Evolutionary conservation across 2,329 filamentous ascomycete species (phyloP), one percentile per base, ranked within the genome.

Genomic region (Botrytis aclada): DNA sequence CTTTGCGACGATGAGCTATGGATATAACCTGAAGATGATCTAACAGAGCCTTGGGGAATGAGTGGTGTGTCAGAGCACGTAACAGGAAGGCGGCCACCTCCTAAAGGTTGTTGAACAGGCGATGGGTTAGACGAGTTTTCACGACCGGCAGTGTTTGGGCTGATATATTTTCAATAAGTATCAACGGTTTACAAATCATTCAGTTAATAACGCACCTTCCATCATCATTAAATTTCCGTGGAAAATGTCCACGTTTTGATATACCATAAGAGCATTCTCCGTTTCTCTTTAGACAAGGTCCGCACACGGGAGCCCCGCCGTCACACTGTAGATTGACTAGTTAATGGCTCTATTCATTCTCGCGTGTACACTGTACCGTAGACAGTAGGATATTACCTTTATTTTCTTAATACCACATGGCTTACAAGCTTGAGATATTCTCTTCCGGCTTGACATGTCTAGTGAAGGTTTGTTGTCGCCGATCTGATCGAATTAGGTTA

Each of bases 361-460:
- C n/a, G 32, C 32, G 29, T 58, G 32, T 54, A 54, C 22, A 43
- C 16, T 29, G 61, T 29, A 37, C 10, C 14, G 41, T n/a, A 29
- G 22, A 29, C 34, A 51, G 45, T 32, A 43, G 62, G 43, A 64
- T 43, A 34, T n/a, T 43, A 78, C 77, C 74, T 80, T 80, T 70
- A 79, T 75, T 69, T 80, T 80, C 73, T 78, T 79, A n/a, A 72
- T 29, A 1, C 76, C 75, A 64, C 78, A 79, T 9, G 75, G 75
- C 70, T 76, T 73, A 70, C 79, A 80, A 20, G 79, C 79, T 74
- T 80, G 79, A 18, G 77, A 77, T 12, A 80, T 77, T 39, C 79
- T 76, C 70, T 79, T 79, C 34, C 78, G 75, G 25, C 58, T 69
- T 29, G 70, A 72, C 70, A 72, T 72, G 25, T 39, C 16, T 34